Evolutionary conservation across 1,139 yeast species (phyloP), one percentile per base, ranked within the genome.

Genomic region (Blastobotrys raffinosifermentans): DNA sequence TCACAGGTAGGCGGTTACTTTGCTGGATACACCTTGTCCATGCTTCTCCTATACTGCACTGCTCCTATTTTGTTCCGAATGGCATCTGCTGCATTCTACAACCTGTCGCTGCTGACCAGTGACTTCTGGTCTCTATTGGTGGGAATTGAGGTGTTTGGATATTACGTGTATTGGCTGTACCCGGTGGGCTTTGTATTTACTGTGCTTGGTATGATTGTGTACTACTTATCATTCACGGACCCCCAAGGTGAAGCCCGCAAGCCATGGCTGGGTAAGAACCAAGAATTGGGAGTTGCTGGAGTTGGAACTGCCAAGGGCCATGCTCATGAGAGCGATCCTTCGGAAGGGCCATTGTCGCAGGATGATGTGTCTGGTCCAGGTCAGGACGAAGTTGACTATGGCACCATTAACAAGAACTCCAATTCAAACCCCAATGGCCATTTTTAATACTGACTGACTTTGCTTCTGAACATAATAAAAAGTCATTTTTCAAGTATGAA

Each of bases 31-130:
- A 64, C 68, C 10, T 41, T 64, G 18, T 54, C 67, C 7, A 49
- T 67, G 55, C 48, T 67, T 33, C 38, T 66, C 33, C 49, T 67
- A 31, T 67, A 67, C 51, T 36, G 53, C 40, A 55, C 68, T 11
- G 66, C 69, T 8, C 72, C 72, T 17, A 55, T 67, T 34, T 45
- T 67, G 47, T 59, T 67, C 54, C 53, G 72, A 31, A 64, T 67
- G 66, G 62, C 70, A 7, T 63, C 69, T 5, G 70, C 71, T 9
- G 69, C 71, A 10, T 67, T 67, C 45, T 67, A 67, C 54, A 67
- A 67, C 50, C 48, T 67, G 39, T 64, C 69, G 17, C 43, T 66
- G 26, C 54, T 67, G 32, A 67, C 72, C 9, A 57, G 65, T 20
- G 71, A 67, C 46, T 67, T 67, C 52, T 67, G 72, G 72, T 62